Conservation (phyloP, 2,329 filamentous ascomycete species). For the Calonectria ilicicola region DNA sequence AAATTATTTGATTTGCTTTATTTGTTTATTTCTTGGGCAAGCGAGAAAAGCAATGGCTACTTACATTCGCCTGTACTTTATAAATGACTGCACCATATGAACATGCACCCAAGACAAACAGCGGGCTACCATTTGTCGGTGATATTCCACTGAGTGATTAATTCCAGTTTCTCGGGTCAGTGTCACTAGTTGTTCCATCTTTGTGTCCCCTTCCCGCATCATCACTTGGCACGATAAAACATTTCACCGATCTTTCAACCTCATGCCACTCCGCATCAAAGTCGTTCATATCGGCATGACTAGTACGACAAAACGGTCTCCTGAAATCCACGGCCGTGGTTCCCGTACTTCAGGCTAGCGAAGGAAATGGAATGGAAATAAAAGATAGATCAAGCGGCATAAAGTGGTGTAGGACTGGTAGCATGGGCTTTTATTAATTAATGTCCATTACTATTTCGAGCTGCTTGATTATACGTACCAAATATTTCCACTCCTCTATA, state of each 20-base stretch:
- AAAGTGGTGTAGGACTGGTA: too few species aligned
- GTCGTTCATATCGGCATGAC: not conserved
- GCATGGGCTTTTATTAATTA: not conserved
- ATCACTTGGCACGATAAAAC: not conserved
- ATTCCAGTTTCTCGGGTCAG: not conserved
- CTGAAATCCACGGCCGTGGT: not conserved
- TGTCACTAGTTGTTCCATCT: not conserved
- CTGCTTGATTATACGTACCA: not conserved
- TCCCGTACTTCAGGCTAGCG: not conserved
- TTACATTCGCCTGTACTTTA: not conserved
- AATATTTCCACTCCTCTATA: not conserved
- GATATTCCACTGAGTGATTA: not conserved
- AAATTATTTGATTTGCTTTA: too few species aligned
- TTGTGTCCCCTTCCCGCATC: not conserved
- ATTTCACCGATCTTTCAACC: not conserved
- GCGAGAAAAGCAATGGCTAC: not conserved
- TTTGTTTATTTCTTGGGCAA: not conserved
- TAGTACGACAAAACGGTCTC: not conserved
- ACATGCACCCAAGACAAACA: not conserved
- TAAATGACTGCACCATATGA: not conserved
- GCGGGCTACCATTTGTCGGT: not conserved
- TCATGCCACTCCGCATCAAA: not conserved
- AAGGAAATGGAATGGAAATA: not conserved
- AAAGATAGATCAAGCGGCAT: not conserved
- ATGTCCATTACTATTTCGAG: not conserved